Evolutionary conservation across 2,329 filamentous ascomycete species (phyloP).

Genomic region (Salinomyces thailandicus): DNA sequence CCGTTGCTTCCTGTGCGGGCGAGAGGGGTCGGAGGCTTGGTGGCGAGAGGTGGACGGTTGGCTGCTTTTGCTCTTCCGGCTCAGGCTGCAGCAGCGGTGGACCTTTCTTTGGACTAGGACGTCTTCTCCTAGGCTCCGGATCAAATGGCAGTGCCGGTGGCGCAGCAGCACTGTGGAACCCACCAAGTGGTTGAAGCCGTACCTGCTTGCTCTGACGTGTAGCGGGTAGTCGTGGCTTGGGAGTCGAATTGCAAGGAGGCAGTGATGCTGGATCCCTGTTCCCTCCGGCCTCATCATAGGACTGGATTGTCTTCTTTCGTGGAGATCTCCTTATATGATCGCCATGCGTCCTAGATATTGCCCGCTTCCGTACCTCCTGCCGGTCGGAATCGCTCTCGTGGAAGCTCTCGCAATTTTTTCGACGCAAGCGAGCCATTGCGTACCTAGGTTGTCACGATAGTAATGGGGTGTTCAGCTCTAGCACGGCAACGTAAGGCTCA

Average conservation of each 20-base stretch:
- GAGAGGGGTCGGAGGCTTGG: background rate
- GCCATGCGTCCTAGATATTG: background rate
- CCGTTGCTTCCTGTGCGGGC: background rate
- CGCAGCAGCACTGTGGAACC: background rate
- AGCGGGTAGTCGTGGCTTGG: background rate
- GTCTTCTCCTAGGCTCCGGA: background rate
- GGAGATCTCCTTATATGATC: background rate
- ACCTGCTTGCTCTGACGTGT: background rate
- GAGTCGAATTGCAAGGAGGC: background rate
- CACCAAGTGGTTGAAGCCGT: background rate
- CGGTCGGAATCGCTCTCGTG: background rate
- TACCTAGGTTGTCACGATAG: too few relatives aligned
- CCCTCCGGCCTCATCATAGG: background rate
- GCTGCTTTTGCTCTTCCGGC: background rate
- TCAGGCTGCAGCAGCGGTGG: background rate
- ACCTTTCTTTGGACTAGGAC: background rate
- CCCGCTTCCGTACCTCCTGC: background rate
- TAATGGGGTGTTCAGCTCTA: too few relatives aligned
- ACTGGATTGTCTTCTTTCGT: background rate
- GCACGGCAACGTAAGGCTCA: too few relatives aligned
- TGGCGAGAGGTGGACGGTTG: background rate
- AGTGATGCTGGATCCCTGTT: background rate
- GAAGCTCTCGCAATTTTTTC: slow-evolving; percentile 2
- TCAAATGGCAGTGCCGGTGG: background rate
- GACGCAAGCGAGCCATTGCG: slow-evolving; percentile 4